Evolutionary conservation across 176 grass and related monocot species (phyloP), one percentile per base, ranked within the genome.

Genomic region (Hordeum marinum): DNA sequence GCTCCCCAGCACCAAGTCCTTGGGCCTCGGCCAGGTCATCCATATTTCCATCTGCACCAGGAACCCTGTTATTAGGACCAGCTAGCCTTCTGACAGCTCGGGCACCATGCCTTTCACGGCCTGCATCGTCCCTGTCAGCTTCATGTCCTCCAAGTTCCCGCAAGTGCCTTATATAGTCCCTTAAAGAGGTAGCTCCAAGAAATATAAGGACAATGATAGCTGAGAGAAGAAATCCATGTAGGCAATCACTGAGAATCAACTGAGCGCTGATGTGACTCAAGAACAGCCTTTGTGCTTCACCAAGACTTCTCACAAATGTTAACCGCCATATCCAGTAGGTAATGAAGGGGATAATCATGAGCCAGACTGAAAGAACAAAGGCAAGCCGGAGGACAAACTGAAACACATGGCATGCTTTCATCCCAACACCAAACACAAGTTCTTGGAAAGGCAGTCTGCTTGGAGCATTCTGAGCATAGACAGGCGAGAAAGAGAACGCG

Each of bases 191-290:
- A 32, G 97, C 97, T 72, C 97, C 97, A 9, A 99, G 97, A 92
- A 99, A 99, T 87, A 99, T 96, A 55, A 99, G 94, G 11, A 99
- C 94, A 76, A 99, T 96, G 76, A 93, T 92, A 87, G 97, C 97
- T 57, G 97, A 99, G 54, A 99, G 90, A 66, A 99, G 88, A 89
- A 99, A 99, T 6, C 97, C 97, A 31, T 99, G 97, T 32, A 99
- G 76, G 82, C 97, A 99, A 65, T 99, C 97, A n/a, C 94, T 99
- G 6, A 99, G 89, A 21, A 99, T 96, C 85, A 99, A 76, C 63
- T 94, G 97, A 39, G 86, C 84, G 70, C 94, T 91, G 62, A 99
- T 88, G 66, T 99, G 97, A 55, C 91, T 96, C 70, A 99, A 81
- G 86, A 99, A 99, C 23, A 99, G 79, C 82, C 91, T 85, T 50